Evolutionary conservation across 768 basidiomycete genomes (phyloP), one percentile per base, ranked within the genome.

Genomic region (Suillus sp.): DNA sequence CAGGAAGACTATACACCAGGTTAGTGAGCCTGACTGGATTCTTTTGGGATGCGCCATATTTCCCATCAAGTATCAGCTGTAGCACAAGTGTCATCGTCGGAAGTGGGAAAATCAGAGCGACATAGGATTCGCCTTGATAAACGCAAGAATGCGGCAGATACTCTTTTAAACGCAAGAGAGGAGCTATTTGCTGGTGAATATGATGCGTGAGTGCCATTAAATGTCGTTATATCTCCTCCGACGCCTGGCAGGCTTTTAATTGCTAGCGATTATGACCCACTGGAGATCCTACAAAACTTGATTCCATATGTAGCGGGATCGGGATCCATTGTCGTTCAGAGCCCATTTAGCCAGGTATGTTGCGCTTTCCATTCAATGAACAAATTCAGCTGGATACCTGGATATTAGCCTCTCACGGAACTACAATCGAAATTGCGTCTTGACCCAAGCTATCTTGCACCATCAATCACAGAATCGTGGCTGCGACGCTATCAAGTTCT

Each of bases 401-500:
- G 27, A 48, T 34, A 20, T 30, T 66, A 95, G 90, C 79, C 91
- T 58, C 79, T 99, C n/a, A 80, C 90, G 7, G 87, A 93, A 42
- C 80, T 92, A 6, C 91, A 96, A 70, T 80, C 80, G 37, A 87
- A 84, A 66, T 76, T 98, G 68, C 86, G 92, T 54, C 77, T 82
- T 30, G 71, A 83, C 45, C 86, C 90, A 10, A 76, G 82, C 65
- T 96, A 86, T 75, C 79, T 99, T 13, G 88, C 86, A 37, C 90
- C 94, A 9, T 87, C 83, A 18, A 78, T 99, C 35, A 90, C 92
- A 3, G 96, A 99, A 75, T 81, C 86, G 13, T 98, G 92, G 90
- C 75, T 93, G 47, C 86, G 96, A 34, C 84, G 86, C 66, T 99
- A 99, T 78, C 96, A 99, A 79, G 89, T 95, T 18, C 81, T 99